A percentile compares a stretch with the other conserved stretches of the same genome.
These are phyloP conservation scores for Magnolia kwangsiensis DNA, from an alignment of 164 flowering plant species.

Conservation along the genomic window DNA sequence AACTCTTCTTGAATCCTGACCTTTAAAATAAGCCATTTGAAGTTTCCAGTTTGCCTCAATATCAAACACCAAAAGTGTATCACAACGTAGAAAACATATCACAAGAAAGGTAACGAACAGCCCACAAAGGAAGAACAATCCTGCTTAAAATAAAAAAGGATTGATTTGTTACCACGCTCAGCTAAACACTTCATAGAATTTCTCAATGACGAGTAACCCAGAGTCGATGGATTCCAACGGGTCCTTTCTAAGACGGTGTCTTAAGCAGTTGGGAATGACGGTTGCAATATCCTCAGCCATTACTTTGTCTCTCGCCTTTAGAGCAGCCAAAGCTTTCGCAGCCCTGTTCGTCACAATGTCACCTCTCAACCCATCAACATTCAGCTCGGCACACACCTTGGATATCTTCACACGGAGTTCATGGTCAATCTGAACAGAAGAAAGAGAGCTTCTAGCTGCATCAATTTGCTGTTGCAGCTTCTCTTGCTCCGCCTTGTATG, in stretches of 20 bases:
- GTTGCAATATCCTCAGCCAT: slow-evolving; percentile 87
- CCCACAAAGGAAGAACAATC: slow-evolving; percentile 2
- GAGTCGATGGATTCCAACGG: slow-evolving; percentile 97
- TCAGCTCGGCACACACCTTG: slow-evolving; percentile 86
- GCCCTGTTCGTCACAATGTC: slow-evolving; percentile 90
- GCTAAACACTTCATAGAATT: slow-evolving; percentile 85
- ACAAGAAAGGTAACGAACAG: slow-evolving; percentile 3
- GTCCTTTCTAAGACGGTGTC: slow-evolving; percentile 93
- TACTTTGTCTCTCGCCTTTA: slow-evolving; percentile 83
- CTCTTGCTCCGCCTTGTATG: slow-evolving; percentile 76
- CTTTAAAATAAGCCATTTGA: not conserved
- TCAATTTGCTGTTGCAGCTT: slow-evolving; percentile 80
- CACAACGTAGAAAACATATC: not conserved
- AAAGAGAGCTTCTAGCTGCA: slow-evolving; percentile 62
- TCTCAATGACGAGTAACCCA: slow-evolving; percentile 88
- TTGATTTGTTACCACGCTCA: slow-evolving; percentile 29
- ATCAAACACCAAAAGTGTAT: not conserved
- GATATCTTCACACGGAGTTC: slow-evolving; percentile 89
- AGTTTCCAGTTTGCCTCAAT: not conserved
- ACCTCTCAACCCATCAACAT: slow-evolving; percentile 91
- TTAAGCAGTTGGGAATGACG: slow-evolving; percentile 93
- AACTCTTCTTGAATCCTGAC: slow-evolving; percentile 3
- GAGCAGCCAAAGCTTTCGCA: slow-evolving; percentile 88
- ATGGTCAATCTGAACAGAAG: slow-evolving; percentile 74
- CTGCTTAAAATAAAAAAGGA: not conserved